Conservation (phyloP, 805 yeast genomes). For the Saccharomycopsis guyanensis region DNA sequence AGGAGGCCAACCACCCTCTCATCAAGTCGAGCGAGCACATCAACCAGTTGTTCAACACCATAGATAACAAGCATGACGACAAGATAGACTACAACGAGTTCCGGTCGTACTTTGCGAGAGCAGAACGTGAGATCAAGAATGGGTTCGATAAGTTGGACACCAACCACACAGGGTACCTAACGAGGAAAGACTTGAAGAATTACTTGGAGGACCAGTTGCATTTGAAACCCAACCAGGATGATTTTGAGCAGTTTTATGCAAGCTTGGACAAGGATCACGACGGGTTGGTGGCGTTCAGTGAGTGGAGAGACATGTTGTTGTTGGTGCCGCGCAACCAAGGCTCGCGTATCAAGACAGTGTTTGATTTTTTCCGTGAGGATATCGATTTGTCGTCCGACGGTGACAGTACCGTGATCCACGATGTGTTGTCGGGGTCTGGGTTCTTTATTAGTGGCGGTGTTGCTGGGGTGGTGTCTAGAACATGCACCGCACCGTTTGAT, state of each 20-base stretch:
- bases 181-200: slow-evolving; percentile 53
- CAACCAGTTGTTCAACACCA: slow-evolving; percentile 45
- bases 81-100: slow-evolving; percentile 60
- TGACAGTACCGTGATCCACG: slow-evolving; percentile 78
- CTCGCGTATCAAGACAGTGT: slow-evolving; percentile 74
- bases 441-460: slow-evolving; percentile 92
- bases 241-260: slow-evolving; percentile 48
- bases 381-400: slow-evolving; percentile 84
- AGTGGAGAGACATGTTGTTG: slow-evolving; percentile 75
- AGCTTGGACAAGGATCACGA: slow-evolving; percentile 46
- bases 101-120: slow-evolving; percentile 50
- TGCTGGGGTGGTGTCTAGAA: slow-evolving; percentile 92
- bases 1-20: slow-evolving; percentile 52
- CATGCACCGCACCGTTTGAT: slow-evolving; percentile 96
- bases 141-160: slow-evolving; percentile 66
- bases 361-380: slow-evolving; percentile 70
- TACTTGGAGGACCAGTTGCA: slow-evolving; percentile 53
- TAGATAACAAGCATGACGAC: slow-evolving; percentile 51
- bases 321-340: slow-evolving; percentile 78
- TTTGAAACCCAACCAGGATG: slow-evolving; percentile 42
- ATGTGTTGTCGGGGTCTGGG: slow-evolving; percentile 76
- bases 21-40: slow-evolving; percentile 54
- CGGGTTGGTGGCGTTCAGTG: slow-evolving; percentile 73
- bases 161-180: slow-evolving; percentile 67
- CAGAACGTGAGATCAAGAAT: slow-evolving; percentile 61